phyloP scores from a whole-genome alignment of 495 filamentous ascomycete species.

The Clavariopsis aquatica region DNA sequence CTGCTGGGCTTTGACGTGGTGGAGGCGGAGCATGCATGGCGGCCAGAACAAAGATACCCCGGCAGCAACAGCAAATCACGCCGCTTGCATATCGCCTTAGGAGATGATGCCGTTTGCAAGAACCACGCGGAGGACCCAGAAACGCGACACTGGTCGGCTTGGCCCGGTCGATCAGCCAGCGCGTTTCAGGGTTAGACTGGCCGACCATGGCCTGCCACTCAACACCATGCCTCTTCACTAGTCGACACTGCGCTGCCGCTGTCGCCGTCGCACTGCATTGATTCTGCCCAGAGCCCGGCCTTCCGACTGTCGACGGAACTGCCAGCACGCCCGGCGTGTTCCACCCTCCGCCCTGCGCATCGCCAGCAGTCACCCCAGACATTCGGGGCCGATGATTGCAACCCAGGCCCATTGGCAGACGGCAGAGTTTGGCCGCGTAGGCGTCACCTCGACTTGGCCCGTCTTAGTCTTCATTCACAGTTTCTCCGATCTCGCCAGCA shows the following conservation, averaged over 20 bases:
- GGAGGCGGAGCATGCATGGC: conserved; percentile 21
- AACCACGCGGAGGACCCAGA: neutral
- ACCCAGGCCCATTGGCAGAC: neutral
- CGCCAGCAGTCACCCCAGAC: neutral
- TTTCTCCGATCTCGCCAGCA: neutral
- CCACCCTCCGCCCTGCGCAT: neutral
- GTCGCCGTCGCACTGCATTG: neutral
- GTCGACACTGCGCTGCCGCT: neutral
- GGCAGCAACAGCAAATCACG: neutral
- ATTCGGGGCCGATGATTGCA: neutral
- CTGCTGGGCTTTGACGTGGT: conserved; percentile 17
- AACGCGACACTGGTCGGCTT: neutral
- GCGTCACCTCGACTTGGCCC: neutral
- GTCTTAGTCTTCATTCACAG: neutral
- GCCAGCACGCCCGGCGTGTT: neutral
- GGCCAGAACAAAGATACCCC: neutral
- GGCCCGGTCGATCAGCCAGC: neutral
- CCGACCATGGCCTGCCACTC: neutral
- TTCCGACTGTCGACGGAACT: neutral
- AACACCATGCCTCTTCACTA: conserved; percentile 5
- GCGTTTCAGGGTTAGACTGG: conserved; percentile 6
- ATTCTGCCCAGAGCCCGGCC: neutral
- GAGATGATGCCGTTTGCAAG: no score
- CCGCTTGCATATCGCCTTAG: neutral
- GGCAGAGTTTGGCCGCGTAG: neutral